Evolutionary conservation across 257 asterid species (phyloP).

Genomic region (Primulina eburnea): DNA sequence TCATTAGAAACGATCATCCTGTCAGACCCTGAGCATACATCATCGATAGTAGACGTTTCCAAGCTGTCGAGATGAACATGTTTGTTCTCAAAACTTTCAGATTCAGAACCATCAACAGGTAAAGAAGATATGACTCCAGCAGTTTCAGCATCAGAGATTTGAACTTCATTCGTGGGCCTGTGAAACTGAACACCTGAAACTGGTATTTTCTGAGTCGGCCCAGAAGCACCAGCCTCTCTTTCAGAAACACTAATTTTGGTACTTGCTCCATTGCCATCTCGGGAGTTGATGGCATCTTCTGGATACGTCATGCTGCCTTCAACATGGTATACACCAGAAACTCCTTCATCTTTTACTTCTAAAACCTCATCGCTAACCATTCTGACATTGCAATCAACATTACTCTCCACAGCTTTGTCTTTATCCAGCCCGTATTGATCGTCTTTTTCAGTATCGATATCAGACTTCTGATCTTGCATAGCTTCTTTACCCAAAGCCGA

Average conservation of each 20-base stretch:
- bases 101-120: conserved; percentile 25
- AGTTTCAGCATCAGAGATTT: conserved; percentile 27
- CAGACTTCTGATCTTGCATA: conserved; percentile 27
- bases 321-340: conserved; percentile 16
- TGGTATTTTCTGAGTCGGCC: conserved; percentile 26
- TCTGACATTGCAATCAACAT: conserved; percentile 23
- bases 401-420: conserved; percentile 17
- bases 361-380: conserved; percentile 23
- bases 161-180: conserved; percentile 22
- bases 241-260: conserved; percentile 23
- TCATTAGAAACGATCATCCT: conserved; percentile 18
- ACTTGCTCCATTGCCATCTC: conserved; percentile 18
- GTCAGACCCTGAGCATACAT: conserved; percentile 26
- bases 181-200: conserved; percentile 20
- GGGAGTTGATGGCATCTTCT: too few species aligned
- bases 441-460: conserved; percentile 15
- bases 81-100: conserved; percentile 23
- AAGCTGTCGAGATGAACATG: conserved; percentile 19
- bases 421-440: conserved; percentile 25
- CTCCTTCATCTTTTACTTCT: conserved; percentile 25
- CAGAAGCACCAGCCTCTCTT: conserved; percentile 26
- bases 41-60: conserved; percentile 1
- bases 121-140: conserved; percentile 20
- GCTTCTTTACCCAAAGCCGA: conserved; percentile 22
- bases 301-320: too few species aligned